Evolutionary conservation across 2,329 filamentous ascomycete species (phyloP).

Genomic region (Trichoderma brevicompactum): DNA sequence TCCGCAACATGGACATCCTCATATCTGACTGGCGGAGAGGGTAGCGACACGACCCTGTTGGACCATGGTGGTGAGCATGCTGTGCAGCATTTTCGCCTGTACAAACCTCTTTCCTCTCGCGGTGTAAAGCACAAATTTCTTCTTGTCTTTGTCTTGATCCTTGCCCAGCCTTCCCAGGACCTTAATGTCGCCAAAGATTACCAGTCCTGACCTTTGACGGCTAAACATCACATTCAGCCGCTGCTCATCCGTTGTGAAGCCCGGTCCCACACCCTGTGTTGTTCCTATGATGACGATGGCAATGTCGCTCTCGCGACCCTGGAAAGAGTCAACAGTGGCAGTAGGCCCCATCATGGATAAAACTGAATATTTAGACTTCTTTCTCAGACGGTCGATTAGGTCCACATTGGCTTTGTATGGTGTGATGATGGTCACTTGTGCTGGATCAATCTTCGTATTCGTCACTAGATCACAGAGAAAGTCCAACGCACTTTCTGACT

Average conservation of each 20-base stretch:
- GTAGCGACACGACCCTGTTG: no score
- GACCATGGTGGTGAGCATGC: no score
- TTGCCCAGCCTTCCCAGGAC: neutral
- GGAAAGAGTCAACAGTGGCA: constrained; percentile 33
- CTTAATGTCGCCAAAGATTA: constrained; percentile 34
- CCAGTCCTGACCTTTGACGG: constrained; percentile 30
- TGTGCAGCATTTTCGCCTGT: no score
- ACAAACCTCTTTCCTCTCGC: no score
- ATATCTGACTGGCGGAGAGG: no score
- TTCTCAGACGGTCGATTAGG: constrained; percentile 20
- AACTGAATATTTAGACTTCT: constrained; percentile 21
- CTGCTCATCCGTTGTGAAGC: constrained; percentile 29
- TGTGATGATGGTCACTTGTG: constrained; percentile 30
- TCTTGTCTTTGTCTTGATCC: neutral
- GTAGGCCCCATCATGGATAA: constrained; percentile 29
- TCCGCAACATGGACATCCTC: no score
- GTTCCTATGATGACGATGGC: constrained; percentile 33
- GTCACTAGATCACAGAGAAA: constrained; percentile 32
- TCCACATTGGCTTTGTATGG: constrained; percentile 32
- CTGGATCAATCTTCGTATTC: constrained; percentile 18
- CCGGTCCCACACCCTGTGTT: constrained; percentile 10
- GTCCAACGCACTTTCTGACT: constrained; percentile 32
- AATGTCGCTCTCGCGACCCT: constrained; percentile 35
- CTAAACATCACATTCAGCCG: constrained; percentile 34
- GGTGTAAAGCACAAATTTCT: no score